These are phyloP conservation scores for Holtermannia corniformis DNA, from an alignment of 768 basidiomycete species.

Conservation along the genomic window DNA sequence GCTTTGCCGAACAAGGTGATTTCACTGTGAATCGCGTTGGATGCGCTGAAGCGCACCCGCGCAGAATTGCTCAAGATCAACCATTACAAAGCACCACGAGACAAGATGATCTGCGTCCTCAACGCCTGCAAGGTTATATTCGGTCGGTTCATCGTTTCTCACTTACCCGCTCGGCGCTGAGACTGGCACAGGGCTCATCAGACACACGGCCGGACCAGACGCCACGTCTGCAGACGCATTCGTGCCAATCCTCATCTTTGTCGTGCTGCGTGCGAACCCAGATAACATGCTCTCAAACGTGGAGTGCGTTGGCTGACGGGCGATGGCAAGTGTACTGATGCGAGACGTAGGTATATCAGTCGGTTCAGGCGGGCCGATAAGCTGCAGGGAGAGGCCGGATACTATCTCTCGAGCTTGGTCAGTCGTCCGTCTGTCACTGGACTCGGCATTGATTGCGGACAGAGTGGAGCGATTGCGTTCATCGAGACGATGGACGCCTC, in stretches of 20 bases:
- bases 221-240: constrained; percentile 71
- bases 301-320: constrained; percentile 50
- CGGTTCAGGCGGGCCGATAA: constrained; percentile 84
- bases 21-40: neutral
- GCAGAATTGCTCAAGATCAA: constrained; percentile 86
- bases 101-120: constrained; percentile 93
- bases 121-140: constrained; percentile 99
- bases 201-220: constrained; percentile 65
- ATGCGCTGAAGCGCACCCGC: neutral
- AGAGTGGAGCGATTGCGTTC: constrained; percentile 96
- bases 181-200: constrained; percentile 67
- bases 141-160: constrained; percentile 49
- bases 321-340: neutral
- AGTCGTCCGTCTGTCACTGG: constrained; percentile 27
- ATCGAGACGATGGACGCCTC: constrained; percentile 98
- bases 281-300: constrained; percentile 87
- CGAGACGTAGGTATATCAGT: constrained; percentile 67
- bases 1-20: constrained; percentile 40
- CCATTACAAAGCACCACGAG: constrained; percentile 96
- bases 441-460: neutral
- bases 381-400: constrained; percentile 88
- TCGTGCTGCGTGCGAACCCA: constrained; percentile 90
- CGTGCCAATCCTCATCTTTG: constrained; percentile 84
- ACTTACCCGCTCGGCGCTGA: neutral
- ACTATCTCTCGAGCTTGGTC: constrained; percentile 91